Conservation (phyloP, 225 moss, liverwort and hornwort species). For the Pseudoscleropodium purum region DNA sequence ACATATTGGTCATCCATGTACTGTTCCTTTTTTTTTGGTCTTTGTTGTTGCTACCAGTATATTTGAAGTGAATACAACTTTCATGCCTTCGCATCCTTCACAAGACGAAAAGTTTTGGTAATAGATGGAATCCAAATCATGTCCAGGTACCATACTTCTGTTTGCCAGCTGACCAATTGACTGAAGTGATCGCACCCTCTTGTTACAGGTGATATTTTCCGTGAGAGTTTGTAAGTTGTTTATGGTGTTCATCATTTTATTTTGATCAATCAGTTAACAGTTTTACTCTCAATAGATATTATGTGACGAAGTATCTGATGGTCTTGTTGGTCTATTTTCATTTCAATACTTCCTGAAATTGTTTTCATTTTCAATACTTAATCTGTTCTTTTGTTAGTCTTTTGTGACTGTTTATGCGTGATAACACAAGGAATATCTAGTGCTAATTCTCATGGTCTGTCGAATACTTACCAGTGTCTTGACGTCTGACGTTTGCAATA, state of each 20-base stretch:
- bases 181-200: slow-evolving; percentile 93
- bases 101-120: not conserved
- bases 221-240: not conserved
- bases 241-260: not conserved
- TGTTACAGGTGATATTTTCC: slow-evolving; percentile 69
- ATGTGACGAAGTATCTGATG: not conserved
- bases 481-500: not conserved
- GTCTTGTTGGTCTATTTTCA: not conserved
- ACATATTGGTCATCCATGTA: not conserved
- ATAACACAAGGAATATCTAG: not conserved
- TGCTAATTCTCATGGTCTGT: not conserved
- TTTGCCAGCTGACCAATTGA: slow-evolving; percentile 90
- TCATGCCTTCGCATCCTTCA: not conserved
- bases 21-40: not conserved
- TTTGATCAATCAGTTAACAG: not conserved
- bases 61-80: not conserved
- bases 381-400: not conserved
- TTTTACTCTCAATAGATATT: not conserved
- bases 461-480: not conserved
- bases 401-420: not conserved
- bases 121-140: slow-evolving; percentile 3
- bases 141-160: slow-evolving; percentile 94
- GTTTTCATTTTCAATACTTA: not conserved
- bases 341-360: not conserved
- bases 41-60: not conserved